Percentiles rank a stretch among this genome's conserved stretches.
phyloP scores from a whole-genome alignment of 805 yeast genomes.

The Priceomyces carsonii region DNA sequence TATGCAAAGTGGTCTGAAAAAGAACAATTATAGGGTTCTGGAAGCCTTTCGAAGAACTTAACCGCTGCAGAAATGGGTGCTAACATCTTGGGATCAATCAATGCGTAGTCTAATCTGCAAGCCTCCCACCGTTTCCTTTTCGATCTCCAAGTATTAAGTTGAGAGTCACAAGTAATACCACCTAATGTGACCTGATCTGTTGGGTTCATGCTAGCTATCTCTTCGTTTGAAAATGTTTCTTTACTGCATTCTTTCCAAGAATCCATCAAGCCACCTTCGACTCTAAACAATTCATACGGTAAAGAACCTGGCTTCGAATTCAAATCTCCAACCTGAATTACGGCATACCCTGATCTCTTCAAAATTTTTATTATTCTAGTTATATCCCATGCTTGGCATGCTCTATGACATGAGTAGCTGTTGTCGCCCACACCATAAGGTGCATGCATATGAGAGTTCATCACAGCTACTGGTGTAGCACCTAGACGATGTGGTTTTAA shows the following conservation, averaged over 20 bases:
- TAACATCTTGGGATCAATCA: slow-evolving; percentile 61
- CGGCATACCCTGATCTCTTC: slow-evolving; percentile 75
- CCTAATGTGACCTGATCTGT: slow-evolving; percentile 63
- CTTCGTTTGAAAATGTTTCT: slow-evolving; percentile 8
- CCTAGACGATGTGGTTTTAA: slow-evolving; percentile 52
- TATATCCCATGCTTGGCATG: slow-evolving; percentile 97
- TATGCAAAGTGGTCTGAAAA: slow-evolving; percentile 94
- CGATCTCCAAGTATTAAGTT: slow-evolving; percentile 82
- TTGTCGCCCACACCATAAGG: slow-evolving; percentile 88
- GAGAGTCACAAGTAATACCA: slow-evolving; percentile 90
- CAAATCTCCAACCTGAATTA: slow-evolving; percentile 89
- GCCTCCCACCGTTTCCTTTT: slow-evolving; percentile 63
- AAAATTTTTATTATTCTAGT: slow-evolving; percentile 63
- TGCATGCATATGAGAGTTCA: slow-evolving; percentile 97
- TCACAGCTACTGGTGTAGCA: slow-evolving; percentile 64
- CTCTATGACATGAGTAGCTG: slow-evolving; percentile 84
- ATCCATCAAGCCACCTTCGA: slow-evolving; percentile 69
- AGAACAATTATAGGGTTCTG: slow-evolving; percentile 55
- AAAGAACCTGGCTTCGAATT: slow-evolving; percentile 86
- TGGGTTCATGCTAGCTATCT: slow-evolving; percentile 29
- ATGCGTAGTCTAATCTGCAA: slow-evolving; percentile 86
- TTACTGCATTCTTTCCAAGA: slow-evolving; percentile 72
- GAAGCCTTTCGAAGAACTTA: slow-evolving; percentile 67
- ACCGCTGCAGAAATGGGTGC: slow-evolving; percentile 65
- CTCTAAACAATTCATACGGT: slow-evolving; percentile 72